Percentiles rank a stretch among this genome's conserved stretches.
Conservation (phyloP, 495 filamentous ascomycete species). For the Tuber brumale region DNA sequence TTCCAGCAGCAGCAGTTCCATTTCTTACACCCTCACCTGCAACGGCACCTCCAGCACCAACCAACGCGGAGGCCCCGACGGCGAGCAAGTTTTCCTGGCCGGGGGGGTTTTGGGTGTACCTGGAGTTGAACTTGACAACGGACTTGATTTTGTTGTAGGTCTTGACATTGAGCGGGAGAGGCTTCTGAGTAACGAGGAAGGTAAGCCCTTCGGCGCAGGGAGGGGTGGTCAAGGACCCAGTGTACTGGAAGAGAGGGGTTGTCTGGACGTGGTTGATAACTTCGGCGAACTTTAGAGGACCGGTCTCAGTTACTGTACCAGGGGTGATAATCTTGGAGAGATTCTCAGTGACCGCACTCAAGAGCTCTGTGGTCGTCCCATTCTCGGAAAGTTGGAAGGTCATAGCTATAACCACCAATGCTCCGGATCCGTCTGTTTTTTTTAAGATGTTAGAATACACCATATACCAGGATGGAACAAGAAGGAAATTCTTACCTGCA, state of each 20-base stretch:
- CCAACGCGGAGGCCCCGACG: conserved; percentile 29
- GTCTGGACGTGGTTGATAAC: conserved; percentile 49
- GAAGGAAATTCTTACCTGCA: conserved; percentile 36
- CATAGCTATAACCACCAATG: conserved; percentile 54
- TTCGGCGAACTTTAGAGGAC: conserved; percentile 52
- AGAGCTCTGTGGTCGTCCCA: conserved; percentile 45
- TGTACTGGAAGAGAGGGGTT: conserved; percentile 52
- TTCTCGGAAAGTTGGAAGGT: conserved; percentile 54
- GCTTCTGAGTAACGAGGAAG: conserved; percentile 53
- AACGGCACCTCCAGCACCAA: background rate
- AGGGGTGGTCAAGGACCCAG: conserved; percentile 62
- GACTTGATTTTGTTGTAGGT: conserved; percentile 53
- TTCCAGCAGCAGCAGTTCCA: conserved; percentile 8
- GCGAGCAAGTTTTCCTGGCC: conserved; percentile 52
- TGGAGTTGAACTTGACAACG: conserved; percentile 59
- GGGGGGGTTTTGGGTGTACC: conserved; percentile 55
- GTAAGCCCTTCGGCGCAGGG: conserved; percentile 58
- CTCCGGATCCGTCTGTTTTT: conserved; percentile 34
- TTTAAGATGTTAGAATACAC: conserved; percentile 20
- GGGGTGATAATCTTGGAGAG: conserved; percentile 51
- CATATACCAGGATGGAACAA: background rate
- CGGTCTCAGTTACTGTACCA: conserved; percentile 52
- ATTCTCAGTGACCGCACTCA: conserved; percentile 52
- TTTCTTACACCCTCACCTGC: background rate
- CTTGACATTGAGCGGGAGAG: conserved; percentile 49